Base-by-base conservation (phyloP, 2,329 filamentous ascomycete genomes). In the Raffaelea ambrosiae region DNA sequence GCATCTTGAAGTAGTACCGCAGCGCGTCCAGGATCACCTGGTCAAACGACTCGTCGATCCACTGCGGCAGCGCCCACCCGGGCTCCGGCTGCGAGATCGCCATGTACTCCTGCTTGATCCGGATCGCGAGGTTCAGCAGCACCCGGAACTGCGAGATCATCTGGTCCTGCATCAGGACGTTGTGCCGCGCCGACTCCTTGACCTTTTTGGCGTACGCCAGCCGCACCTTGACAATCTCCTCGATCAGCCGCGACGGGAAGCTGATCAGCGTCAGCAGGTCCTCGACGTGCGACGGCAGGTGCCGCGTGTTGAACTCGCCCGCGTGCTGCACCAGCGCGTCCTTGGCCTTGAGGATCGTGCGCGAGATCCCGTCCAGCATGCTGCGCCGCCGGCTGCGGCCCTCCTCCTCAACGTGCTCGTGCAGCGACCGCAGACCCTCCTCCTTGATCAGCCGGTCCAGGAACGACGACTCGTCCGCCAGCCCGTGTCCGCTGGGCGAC, bases 71-170 rank as follows among this genome's bases (percentile, higher is more conserved):
- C 58, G 97, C 89, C 93, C 93, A 98, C 42, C 93, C 91, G 19
- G 86, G 81, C 63, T 97, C 86, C 1, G 89, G 86, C 55, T 88
- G 81, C 20, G 89, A 88, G 45, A 97, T 88, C 22, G 80, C 72
- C 33, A 86, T 75, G 61, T 95, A 96, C 55, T 91, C 86, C 58
- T 86, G 79, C 66, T 97, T 98, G 66, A 97, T 95, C 53, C 84
- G 79, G 51, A 95, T 90, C 29, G 93, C 91, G 55, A 97, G 82
- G 59, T 87, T 89, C 54, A 98, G 80, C 47, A 97, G 71, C 40
- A 96, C 87, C 65, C 95, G 90, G 58, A 98, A 97, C 61, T 98
- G 93, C 0, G 86, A 77, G 53, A 98, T 96, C 87, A 97, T 95
- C 67, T 97, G 91, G 61, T 97, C 90, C 51, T 94, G 87, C 76